A percentile compares a stretch with the other conserved stretches of the same genome.
These are phyloP conservation scores for Murraya koenigii DNA, from an alignment of 345 rosid species.

Conservation along the genomic window DNA sequence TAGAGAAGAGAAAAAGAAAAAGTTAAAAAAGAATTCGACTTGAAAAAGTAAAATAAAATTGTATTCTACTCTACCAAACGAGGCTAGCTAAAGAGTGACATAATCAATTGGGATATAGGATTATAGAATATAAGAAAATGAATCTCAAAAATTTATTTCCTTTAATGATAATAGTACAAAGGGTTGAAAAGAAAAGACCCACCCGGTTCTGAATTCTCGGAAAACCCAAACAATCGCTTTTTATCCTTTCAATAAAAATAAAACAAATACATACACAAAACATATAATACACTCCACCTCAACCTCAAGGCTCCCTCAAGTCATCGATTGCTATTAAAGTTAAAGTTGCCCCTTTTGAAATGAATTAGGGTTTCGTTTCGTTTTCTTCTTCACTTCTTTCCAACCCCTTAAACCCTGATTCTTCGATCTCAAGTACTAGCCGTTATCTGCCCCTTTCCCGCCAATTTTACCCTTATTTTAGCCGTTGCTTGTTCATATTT, in stretches of 20 bases:
- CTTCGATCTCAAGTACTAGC: slow-evolving; percentile 43
- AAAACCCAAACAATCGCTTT: slow-evolving; percentile 28
- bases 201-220: slow-evolving; percentile 35
- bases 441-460: slow-evolving; percentile 60
- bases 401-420: slow-evolving; percentile 23
- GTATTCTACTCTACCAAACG: slow-evolving; percentile 6
- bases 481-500: slow-evolving; percentile 30
- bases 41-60: not conserved
- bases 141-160: slow-evolving; percentile 1
- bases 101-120: not conserved
- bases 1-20: not conserved
- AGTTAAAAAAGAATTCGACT: not conserved
- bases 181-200: not conserved
- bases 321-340: too few relatives aligned
- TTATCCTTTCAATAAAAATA: slow-evolving; percentile 8
- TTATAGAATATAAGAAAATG: not conserved
- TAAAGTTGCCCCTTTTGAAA: slow-evolving; percentile 22
- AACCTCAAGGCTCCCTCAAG: too few relatives aligned
- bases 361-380: slow-evolving; percentile 52
- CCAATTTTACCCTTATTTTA: slow-evolving; percentile 38
- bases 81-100: not conserved
- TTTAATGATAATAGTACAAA: slow-evolving; percentile 9
- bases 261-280: too few relatives aligned
- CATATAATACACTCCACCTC: too few relatives aligned
- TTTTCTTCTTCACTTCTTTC: slow-evolving; percentile 4